These are phyloP conservation scores for Iberis pinnata DNA, from an alignment of 345 rosid genomes.

Conservation along the genomic window DNA sequence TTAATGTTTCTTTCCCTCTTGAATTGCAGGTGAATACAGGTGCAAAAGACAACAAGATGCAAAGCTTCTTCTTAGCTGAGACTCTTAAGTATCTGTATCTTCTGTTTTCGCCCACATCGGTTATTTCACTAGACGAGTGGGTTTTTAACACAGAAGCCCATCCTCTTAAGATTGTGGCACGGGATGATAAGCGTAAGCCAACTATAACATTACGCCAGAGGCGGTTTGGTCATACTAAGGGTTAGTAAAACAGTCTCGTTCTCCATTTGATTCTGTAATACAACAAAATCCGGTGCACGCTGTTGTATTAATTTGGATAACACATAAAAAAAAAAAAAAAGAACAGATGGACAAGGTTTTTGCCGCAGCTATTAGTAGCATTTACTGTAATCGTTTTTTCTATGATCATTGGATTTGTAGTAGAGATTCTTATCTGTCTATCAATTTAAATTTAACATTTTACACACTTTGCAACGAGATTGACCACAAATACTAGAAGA, in stretches of 20 bases:
- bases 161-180: slow-evolving; percentile 53
- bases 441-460: not conserved
- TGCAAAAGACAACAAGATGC: slow-evolving; percentile 81
- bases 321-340: not conserved
- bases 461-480: slow-evolving; percentile 8
- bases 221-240: slow-evolving; percentile 24
- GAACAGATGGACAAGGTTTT: slow-evolving; percentile 13
- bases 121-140: slow-evolving; percentile 65
- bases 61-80: slow-evolving; percentile 87
- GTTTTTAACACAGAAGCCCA: slow-evolving; percentile 43
- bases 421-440: not conserved
- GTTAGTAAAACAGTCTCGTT: slow-evolving; percentile 21
- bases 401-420: slow-evolving; percentile 1
- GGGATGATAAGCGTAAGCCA: slow-evolving; percentile 21
- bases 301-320: slow-evolving; percentile 18
- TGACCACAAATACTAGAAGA: slow-evolving; percentile 53
- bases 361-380: slow-evolving; percentile 16
- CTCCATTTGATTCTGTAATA: slow-evolving; percentile 12
- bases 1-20: not conserved
- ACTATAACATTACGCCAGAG: slow-evolving; percentile 25
- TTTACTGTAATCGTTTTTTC: slow-evolving; percentile 16
- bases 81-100: slow-evolving; percentile 79
- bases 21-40: slow-evolving; percentile 79
- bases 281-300: slow-evolving; percentile 15
- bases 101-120: slow-evolving; percentile 67